phyloP scores from a whole-genome alignment of 2,329 filamentous ascomycete genomes.

The Huntiella decipiens region DNA sequence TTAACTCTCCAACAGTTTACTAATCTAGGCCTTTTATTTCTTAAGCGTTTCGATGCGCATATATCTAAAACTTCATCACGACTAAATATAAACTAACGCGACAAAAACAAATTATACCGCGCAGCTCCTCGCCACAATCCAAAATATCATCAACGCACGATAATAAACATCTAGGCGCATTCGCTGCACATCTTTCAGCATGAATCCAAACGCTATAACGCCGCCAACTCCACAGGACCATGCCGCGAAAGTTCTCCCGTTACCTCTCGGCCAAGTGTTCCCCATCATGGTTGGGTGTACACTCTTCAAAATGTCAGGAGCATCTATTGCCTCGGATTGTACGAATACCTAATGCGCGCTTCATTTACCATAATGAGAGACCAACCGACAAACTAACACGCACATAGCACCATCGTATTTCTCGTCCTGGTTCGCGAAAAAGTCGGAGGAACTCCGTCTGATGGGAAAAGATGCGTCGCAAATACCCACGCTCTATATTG shows the following conservation, averaged over 20 bases:
- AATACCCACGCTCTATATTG: conserved; percentile 78
- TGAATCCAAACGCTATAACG: no score
- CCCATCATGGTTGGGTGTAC: conserved; percentile 56
- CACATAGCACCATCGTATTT: conserved; percentile 77
- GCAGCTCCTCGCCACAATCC: no score
- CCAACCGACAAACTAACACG: not conserved
- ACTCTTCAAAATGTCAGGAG: conserved; percentile 54
- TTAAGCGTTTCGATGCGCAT: no score
- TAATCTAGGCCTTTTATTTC: no score
- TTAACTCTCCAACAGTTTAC: no score
- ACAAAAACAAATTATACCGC: no score
- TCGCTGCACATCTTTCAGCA: no score
- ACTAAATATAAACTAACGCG: no score
- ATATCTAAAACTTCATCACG: no score
- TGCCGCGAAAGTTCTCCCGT: conserved; percentile 32
- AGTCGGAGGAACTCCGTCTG: conserved; percentile 46
- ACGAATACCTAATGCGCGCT: not conserved
- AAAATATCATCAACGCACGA: no score
- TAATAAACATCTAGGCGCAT: no score
- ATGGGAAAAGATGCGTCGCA: conserved; percentile 24
- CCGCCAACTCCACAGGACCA: conserved; percentile 13
- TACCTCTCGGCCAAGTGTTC: conserved; percentile 55
- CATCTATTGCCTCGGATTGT: conserved; percentile 57
- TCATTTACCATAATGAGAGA: not conserved
- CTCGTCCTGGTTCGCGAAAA: conserved; percentile 78